A percentile compares a stretch with the other conserved stretches of the same genome.
Conservation (phyloP, 345 rosid species). For the Aquilaria yunnanensis region DNA sequence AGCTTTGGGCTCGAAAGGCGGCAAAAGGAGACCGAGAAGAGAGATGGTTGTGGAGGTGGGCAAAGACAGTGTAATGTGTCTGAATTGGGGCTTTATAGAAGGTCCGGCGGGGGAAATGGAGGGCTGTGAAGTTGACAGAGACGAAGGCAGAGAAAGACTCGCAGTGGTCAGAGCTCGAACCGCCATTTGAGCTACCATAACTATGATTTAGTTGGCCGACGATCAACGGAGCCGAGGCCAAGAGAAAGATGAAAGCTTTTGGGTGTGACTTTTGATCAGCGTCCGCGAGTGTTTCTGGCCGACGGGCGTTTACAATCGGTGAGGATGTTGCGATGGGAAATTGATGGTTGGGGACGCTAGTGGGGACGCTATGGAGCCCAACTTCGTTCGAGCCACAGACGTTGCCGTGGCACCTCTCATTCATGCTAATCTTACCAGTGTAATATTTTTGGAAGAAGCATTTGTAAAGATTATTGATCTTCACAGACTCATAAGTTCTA, state of each 20-base stretch:
- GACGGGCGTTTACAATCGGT: too few relatives aligned
- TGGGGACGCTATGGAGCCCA: too few relatives aligned
- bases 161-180: slow-evolving; percentile 42
- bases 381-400: too few relatives aligned
- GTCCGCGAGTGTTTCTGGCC: too few relatives aligned
- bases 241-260: background rate
- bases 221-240: too few relatives aligned
- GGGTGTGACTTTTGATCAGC: background rate
- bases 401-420: too few relatives aligned
- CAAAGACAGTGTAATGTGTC: slow-evolving; percentile 40
- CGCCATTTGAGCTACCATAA: slow-evolving; percentile 43
- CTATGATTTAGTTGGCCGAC: slow-evolving; percentile 12
- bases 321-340: too few relatives aligned
- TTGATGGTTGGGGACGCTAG: too few relatives aligned
- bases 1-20: slow-evolving; percentile 64
- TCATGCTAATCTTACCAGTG: too few relatives aligned
- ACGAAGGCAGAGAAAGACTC: slow-evolving; percentile 28
- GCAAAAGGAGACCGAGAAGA: slow-evolving; percentile 45
- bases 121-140: slow-evolving; percentile 15
- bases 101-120: slow-evolving; percentile 17
- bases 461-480: too few relatives aligned
- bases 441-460: too few relatives aligned
- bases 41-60: slow-evolving; percentile 62
- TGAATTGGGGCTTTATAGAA: slow-evolving; percentile 29
- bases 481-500: too few relatives aligned